Evolutionary conservation across 208 protist species (phyloP).

Genomic region (Naegleria fowleri): DNA sequence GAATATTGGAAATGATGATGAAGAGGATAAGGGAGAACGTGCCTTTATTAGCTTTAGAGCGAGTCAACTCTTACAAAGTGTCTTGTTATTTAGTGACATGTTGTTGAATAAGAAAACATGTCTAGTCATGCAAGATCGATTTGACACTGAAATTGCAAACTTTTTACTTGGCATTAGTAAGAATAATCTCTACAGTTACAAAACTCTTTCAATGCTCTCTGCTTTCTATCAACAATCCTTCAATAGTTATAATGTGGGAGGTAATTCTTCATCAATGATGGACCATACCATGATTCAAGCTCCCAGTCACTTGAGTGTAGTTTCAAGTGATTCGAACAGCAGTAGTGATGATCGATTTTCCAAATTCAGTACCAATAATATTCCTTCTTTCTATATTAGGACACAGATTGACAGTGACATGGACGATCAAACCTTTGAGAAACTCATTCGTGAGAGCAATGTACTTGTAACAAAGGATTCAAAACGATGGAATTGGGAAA

Average conservation of each 20-base stretch:
- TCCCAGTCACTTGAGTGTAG: not conserved
- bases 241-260: too few relatives aligned
- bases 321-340: too few relatives aligned
- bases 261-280: too few relatives aligned
- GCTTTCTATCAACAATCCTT: constrained; percentile 2
- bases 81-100: not conserved
- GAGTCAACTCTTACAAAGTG: not conserved
- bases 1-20: not conserved
- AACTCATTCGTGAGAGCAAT: constrained; percentile 15
- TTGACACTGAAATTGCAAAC: not conserved
- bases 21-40: not conserved
- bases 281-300: not conserved
- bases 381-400: not conserved
- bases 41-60: constrained; percentile 2
- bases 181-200: not conserved
- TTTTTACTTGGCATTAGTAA: not conserved
- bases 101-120: not conserved
- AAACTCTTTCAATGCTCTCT: not conserved
- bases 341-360: not conserved
- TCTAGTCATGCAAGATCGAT: constrained; percentile 9
- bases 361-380: not conserved
- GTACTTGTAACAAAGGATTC: not conserved
- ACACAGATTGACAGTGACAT: not conserved
- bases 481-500: constrained; percentile 23
- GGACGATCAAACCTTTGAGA: not conserved